These are phyloP conservation scores for Talaromyces funiculosus DNA, from an alignment of 2,329 filamentous ascomycete genomes.

Conservation along the genomic window DNA sequence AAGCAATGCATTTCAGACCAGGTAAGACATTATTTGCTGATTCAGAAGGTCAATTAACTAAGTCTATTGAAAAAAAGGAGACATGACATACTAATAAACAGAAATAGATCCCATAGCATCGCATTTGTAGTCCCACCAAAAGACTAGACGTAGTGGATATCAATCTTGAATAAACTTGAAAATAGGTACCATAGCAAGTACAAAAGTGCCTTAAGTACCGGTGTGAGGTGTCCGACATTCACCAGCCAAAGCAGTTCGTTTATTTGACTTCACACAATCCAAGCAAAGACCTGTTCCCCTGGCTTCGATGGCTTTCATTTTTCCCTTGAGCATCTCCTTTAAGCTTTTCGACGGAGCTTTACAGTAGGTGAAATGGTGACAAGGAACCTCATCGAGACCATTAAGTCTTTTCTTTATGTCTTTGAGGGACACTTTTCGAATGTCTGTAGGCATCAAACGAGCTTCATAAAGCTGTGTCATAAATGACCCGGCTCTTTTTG, in stretches of 20 bases:
- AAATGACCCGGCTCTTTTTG: neutral
- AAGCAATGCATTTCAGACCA: too few species aligned
- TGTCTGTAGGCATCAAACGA: neutral
- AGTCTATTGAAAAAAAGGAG: too few species aligned
- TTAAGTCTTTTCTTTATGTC: conserved; percentile 19
- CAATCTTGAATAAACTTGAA: too few species aligned
- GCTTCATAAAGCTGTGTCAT: neutral
- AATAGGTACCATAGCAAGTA: too few species aligned
- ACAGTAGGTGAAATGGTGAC: neutral
- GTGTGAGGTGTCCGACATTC: neutral
- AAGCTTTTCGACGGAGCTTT: neutral
- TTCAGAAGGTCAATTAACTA: too few species aligned
- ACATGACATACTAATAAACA: too few species aligned
- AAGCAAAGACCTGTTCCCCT: conserved; percentile 16
- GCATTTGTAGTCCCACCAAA: too few species aligned
- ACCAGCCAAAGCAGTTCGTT: neutral
- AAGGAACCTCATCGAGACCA: neutral
- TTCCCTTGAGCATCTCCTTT: neutral
- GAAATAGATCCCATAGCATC: too few species aligned
- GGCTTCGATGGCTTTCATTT: neutral
- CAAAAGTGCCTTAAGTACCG: neutral
- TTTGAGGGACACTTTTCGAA: neutral
- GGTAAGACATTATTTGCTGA: too few species aligned
- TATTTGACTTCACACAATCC: neutral
- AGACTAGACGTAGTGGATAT: too few species aligned